Conservation (phyloP, 495 filamentous ascomycete species). For the Podospora pseudocomata region DNA sequence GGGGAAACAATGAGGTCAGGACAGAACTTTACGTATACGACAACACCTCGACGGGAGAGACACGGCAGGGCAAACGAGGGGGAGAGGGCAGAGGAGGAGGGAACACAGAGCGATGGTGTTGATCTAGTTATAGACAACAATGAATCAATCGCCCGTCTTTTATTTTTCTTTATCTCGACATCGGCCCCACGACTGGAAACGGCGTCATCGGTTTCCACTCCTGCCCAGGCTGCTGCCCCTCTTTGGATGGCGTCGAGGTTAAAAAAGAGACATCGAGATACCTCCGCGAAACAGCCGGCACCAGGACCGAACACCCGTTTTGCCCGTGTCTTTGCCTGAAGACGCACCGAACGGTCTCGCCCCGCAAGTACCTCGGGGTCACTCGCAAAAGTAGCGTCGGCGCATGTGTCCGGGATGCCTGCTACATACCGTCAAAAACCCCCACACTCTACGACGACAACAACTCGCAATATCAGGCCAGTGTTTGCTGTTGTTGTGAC, state of each 20-base stretch:
- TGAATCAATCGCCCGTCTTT: constrained; percentile 1
- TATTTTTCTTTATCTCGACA: constrained; percentile 2
- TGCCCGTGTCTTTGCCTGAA: constrained; percentile 10
- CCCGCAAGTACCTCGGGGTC: constrained; percentile 16
- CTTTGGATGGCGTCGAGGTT: constrained; percentile 11
- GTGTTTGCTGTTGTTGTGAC: background rate
- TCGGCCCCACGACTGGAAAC: background rate
- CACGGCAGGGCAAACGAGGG: no score
- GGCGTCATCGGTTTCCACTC: constrained; percentile 18
- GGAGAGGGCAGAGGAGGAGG: no score
- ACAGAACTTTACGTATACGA: no score
- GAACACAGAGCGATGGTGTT: background rate
- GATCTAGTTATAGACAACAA: background rate
- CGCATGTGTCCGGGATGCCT: constrained; percentile 10
- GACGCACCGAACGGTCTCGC: background rate
- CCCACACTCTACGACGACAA: background rate
- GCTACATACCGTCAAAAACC: background rate
- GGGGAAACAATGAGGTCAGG: background rate
- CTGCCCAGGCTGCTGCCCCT: constrained; percentile 1
- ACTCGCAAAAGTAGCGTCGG: constrained; percentile 8
- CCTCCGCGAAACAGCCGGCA: constrained; percentile 12
- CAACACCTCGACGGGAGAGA: no score
- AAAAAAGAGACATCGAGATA: constrained; percentile 17
- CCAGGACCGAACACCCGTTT: constrained; percentile 23
- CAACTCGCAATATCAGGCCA: background rate